These are phyloP conservation scores for Cercospora sp. DNA, from an alignment of 2,329 filamentous ascomycete genomes.

Conservation along the genomic window DNA sequence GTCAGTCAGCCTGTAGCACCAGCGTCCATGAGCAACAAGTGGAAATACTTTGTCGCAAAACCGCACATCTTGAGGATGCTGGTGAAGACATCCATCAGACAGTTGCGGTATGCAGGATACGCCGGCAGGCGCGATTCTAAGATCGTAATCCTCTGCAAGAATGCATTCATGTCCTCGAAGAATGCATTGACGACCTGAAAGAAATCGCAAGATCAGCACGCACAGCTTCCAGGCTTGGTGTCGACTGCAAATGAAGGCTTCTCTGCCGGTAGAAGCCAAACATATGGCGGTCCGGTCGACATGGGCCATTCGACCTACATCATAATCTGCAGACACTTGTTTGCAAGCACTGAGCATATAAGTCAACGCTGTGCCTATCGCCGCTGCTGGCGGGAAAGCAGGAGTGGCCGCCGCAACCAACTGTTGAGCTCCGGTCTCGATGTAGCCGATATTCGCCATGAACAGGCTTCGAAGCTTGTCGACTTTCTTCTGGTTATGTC, in stretches of 20 bases:
- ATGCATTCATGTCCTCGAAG: constrained; percentile 15
- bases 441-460: constrained; percentile 14
- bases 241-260: not conserved
- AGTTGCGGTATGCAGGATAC: constrained; percentile 15
- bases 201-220: not conserved
- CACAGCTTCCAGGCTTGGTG: not conserved
- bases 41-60: constrained; percentile 5
- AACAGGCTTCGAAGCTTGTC: constrained; percentile 13
- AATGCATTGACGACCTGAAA: constrained; percentile 8
- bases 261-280: not conserved
- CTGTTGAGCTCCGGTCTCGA: constrained; percentile 9
- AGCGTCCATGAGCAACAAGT: not conserved
- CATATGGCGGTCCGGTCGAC: not conserved
- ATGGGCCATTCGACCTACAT: not conserved
- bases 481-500: constrained; percentile 15
- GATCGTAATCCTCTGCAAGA: constrained; percentile 13
- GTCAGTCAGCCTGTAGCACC: not conserved
- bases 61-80: constrained; percentile 12
- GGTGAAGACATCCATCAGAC: constrained; percentile 14
- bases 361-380: constrained; percentile 10
- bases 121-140: constrained; percentile 5
- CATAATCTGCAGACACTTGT: constrained; percentile 13
- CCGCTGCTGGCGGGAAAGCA: constrained; percentile 11
- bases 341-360: constrained; percentile 17
- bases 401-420: constrained; percentile 12